Evolutionary conservation across 257 asterid genomes (phyloP).

Genomic region (Scutellaria baicalensis): DNA sequence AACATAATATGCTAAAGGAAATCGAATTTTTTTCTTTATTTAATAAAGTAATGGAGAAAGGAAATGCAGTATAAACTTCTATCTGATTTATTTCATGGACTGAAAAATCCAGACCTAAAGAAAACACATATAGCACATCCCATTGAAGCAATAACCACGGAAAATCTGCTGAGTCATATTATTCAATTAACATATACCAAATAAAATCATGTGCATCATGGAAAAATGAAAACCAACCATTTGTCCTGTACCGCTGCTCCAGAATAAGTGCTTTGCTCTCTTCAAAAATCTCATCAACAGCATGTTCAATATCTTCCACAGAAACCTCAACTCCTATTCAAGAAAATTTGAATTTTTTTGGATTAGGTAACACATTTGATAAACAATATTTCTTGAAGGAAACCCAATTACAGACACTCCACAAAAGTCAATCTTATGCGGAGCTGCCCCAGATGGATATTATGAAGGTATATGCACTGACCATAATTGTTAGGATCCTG

Average conservation of each 20-base stretch:
- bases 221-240: constrained; percentile 49
- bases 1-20: neutral
- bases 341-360: neutral
- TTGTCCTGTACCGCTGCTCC: constrained; percentile 82
- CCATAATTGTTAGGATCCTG: neutral
- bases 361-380: neutral
- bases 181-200: neutral
- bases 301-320: constrained; percentile 47
- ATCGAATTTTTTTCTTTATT: neutral
- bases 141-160: neutral
- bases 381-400: neutral
- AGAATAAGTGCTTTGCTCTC: constrained; percentile 51
- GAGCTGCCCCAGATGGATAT: neutral
- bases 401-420: neutral
- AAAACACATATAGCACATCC: neutral
- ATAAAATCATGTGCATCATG: neutral
- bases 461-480: neutral
- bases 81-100: neutral
- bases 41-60: neutral
- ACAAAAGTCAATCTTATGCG: neutral
- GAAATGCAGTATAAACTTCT: neutral
- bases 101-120: neutral
- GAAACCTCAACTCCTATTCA: constrained; percentile 77
- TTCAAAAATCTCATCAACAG: constrained; percentile 62
- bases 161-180: neutral